phyloP scores from a whole-genome alignment of 2,329 filamentous ascomycete species.

The Talaromyces amestolkiae region DNA sequence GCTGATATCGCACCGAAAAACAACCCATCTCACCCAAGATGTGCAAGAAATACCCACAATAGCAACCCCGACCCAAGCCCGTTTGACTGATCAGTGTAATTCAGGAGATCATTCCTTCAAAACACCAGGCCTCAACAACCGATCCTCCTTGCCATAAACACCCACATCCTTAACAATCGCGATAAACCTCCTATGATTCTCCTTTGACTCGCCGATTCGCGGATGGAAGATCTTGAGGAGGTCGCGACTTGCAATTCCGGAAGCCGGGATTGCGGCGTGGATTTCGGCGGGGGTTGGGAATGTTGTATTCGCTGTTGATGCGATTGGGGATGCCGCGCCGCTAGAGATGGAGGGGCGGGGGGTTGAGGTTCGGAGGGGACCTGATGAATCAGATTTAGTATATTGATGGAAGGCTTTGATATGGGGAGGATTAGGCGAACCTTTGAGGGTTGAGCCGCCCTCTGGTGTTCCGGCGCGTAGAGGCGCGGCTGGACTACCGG shows the following conservation, averaged over 20 bases:
- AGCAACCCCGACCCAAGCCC: neutral
- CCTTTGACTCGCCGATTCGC: conserved; percentile 42
- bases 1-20: neutral
- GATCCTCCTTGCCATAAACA: conserved; percentile 44
- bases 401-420: no score
- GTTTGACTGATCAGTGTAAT: no score
- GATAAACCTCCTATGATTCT: conserved; percentile 44
- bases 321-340: neutral
- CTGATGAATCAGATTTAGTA: neutral
- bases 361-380: conserved; percentile 7
- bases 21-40: neutral
- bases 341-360: neutral
- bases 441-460: conserved; percentile 26
- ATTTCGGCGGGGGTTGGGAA: conserved; percentile 49
- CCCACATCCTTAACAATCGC: conserved; percentile 46
- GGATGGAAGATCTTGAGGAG: conserved; percentile 45
- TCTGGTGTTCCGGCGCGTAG: conserved; percentile 43
- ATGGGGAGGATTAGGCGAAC: neutral
- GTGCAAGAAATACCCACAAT: neutral
- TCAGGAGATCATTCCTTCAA: conserved; percentile 28
- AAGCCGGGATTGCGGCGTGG: conserved; percentile 46
- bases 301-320: conserved; percentile 24
- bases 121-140: conserved; percentile 39
- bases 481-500: conserved; percentile 44
- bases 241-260: conserved; percentile 46